Evolutionary conservation across 768 basidiomycete species (phyloP), one percentile per base, ranked within the genome.

Genomic region (Rhodotorula diobovata): DNA sequence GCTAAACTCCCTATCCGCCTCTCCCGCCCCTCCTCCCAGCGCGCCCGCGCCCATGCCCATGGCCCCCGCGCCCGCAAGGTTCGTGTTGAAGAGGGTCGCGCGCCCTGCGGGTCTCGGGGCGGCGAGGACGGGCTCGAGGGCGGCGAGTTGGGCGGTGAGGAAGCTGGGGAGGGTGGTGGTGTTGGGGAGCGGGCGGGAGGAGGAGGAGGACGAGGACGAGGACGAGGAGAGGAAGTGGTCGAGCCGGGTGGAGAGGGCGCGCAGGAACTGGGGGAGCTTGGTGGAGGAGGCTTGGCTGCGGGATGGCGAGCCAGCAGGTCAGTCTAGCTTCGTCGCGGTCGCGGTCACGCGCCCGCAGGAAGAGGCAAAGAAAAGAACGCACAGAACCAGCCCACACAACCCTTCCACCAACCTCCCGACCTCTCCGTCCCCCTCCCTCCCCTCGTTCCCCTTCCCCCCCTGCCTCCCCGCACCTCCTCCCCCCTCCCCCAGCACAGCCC

Each of bases 211-310:
- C 15, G 45, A 32, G 30, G 35, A 28, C 7, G 15, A 34, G 34
- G 30, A 21, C 25, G 32, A 4, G 32, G 18, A 2, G 45, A n/a
- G 28, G 55, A 57, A 46, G 45, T 45, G 25, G 16, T 8, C 15
- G 25, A 72, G 59, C 23, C 59, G 58, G 1, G 46, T 1, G 20
- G n/a, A 28, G 39, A 70, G 41, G 11, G 23, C 1, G 23, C 34
- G 43, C 23, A 74, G 65, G 54, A 70, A 74, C 1, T 2, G 1
- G 6, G 59, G 62, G n/a, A 74, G 59, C 51, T 74, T 74, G 34
- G 58, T 37, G 30, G 66, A 70, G 2, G 72, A 67, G 10, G 72
- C 68, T 67, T 69, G 72, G 3, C 72, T 73, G 37, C 11, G 32
- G 28, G 34, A 43, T 2, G 18, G 20, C 20, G 1, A 0, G 12